Base-by-base conservation (phyloP, 331 rosid genomes). In the Quercus tomentella region DNA sequence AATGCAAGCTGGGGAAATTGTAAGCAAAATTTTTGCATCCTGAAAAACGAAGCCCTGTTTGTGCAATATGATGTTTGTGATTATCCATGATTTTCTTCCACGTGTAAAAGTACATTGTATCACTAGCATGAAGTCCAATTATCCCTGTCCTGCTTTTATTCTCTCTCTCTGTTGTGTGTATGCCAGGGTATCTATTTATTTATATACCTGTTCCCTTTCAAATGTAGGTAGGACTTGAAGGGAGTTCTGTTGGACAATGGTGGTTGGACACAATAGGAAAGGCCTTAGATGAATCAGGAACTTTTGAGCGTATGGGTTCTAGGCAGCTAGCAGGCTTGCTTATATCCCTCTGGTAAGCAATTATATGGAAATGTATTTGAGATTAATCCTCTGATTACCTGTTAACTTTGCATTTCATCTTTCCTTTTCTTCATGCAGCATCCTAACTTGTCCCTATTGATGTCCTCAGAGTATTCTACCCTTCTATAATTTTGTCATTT, bases 191-290 rank as follows among this genome's bases (percentile, higher is more conserved):
- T 81, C 28, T 11, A n/a, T 37, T 0, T 7, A 43, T 75, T 73
- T 67, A 81, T 73, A 81, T 52, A 86, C 77, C 65, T 33, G 49
- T 78, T 79, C 33, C 73, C 51, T 86, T 79, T 55, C 76, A 72
- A 83, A 76, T 89, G 86, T 89, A 92, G 98, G 98, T 96, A 87
- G 99, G 99, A 84, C 98, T 96, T 72, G 99, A 96, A 92, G 99
- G 99, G 83, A 96, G 99, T 85, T 88, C 98, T 26, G 92, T 88
- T 73, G 99, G 99, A 74, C 92, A 96, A 77, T 93, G 96, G 97
- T 96, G 99, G 98, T 81, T 96, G 77, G 97, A 96, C 84, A 89
- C 96, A 74, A 93, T 96, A 67, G 99, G 99, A 76, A 96, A 93
- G 91, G 92, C 97, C 75, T 81, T 96, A 75, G 97, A 92, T 72